Evolutionary conservation across 2,329 filamentous ascomycete species (phyloP).

Genomic region (Xylariaceae sp.): DNA sequence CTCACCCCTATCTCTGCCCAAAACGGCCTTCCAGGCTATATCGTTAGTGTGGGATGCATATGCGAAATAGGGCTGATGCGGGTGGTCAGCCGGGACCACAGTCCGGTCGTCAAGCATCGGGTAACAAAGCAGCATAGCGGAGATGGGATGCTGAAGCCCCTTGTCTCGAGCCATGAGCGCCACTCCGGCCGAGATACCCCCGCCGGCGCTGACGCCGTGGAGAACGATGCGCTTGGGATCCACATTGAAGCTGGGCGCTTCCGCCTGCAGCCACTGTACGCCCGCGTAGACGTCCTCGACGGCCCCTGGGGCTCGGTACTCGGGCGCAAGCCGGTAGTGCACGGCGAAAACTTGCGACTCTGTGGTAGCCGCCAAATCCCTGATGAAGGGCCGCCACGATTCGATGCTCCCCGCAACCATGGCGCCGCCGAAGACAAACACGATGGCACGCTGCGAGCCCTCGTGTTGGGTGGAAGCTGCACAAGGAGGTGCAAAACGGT

Average conservation of each 20-base stretch:
- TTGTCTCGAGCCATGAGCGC: slow-evolving; percentile 37
- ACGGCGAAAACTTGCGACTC: slow-evolving; percentile 30
- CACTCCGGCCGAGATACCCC: slow-evolving; percentile 16
- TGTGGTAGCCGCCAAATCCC: slow-evolving; percentile 13
- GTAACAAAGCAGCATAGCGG: slow-evolving; percentile 27
- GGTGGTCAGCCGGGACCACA: slow-evolving; percentile 15
- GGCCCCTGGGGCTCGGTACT: slow-evolving; percentile 40
- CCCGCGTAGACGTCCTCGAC: slow-evolving; percentile 35
- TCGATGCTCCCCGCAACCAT: slow-evolving; percentile 21
- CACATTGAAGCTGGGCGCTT: slow-evolving; percentile 16
- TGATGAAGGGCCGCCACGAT: slow-evolving; percentile 10
- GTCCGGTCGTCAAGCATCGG: slow-evolving; percentile 33
- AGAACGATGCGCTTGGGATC: slow-evolving; percentile 22
- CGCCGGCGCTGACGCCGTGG: slow-evolving; percentile 21
- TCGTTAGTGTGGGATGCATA: slow-evolving; percentile 15
- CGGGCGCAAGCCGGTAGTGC: slow-evolving; percentile 44
- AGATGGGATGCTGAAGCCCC: slow-evolving; percentile 21
- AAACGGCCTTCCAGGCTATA: slow-evolving; percentile 16
- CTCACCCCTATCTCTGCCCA: slow-evolving; percentile 16
- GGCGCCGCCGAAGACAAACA: slow-evolving; percentile 24
- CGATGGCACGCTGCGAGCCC: slow-evolving; percentile 17
- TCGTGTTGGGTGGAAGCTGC: not conserved
- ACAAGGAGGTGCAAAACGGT: slow-evolving; percentile 17
- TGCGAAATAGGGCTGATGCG: slow-evolving; percentile 11
- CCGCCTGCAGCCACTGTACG: slow-evolving; percentile 32